Conservation (phyloP, 2,329 filamentous ascomycete genomes). For the Mariannaea sp. region DNA sequence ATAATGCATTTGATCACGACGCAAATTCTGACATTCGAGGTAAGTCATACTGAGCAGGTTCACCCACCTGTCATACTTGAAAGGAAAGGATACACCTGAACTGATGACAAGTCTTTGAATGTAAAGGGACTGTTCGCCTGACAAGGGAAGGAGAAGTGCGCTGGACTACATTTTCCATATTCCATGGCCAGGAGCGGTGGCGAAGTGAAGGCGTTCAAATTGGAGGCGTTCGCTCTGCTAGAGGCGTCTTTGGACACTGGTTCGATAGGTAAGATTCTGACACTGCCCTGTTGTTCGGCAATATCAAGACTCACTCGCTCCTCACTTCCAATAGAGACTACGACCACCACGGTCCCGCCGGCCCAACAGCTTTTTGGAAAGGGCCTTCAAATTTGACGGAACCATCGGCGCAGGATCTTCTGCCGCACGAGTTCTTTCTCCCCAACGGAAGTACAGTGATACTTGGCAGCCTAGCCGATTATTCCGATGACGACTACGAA, state of each 20-base stretch:
- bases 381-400: conserved; percentile 54
- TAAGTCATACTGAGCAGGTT: conserved; percentile 41
- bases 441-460: conserved; percentile 34
- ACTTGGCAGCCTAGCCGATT: conserved; percentile 16
- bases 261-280: conserved; percentile 69
- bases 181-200: conserved; percentile 71
- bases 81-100: conserved; percentile 6
- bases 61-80: neutral
- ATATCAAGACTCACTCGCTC: neutral
- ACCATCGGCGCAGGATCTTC: conserved; percentile 37
- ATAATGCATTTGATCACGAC: conserved; percentile 70
- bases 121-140: conserved; percentile 63
- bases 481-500: conserved; percentile 35
- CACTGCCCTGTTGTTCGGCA: neutral
- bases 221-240: conserved; percentile 66
- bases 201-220: conserved; percentile 77
- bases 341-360: conserved; percentile 70
- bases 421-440: conserved; percentile 41
- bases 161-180: conserved; percentile 73
- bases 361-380: conserved; percentile 81
- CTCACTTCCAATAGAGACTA: conserved; percentile 56
- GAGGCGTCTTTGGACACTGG: conserved; percentile 77
- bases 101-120: conserved; percentile 34
- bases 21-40: conserved; percentile 69
- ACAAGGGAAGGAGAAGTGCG: conserved; percentile 73